phyloP scores from a whole-genome alignment of 495 filamentous ascomycete species.

The Friedmanniomyces simplex region DNA sequence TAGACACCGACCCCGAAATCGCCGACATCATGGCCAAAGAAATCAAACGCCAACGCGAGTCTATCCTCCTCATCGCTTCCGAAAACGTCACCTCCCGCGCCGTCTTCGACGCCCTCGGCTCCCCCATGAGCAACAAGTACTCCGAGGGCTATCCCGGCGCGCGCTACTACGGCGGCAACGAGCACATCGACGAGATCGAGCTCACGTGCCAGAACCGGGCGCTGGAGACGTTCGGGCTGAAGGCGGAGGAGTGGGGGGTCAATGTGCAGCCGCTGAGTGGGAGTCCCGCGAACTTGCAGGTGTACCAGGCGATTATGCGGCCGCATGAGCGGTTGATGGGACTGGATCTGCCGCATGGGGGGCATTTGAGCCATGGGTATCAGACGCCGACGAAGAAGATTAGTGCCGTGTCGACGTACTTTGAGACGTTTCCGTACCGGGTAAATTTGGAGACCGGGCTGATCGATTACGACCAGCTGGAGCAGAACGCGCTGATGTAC shows the following conservation, averaged over 20 bases:
- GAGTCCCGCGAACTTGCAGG: constrained; percentile 92
- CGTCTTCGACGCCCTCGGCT: constrained; percentile 81
- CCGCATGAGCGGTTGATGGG: constrained; percentile 96
- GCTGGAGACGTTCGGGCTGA: constrained; percentile 80
- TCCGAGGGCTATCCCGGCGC: constrained; percentile 97
- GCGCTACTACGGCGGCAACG: constrained; percentile 97
- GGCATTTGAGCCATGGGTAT: constrained; percentile 96
- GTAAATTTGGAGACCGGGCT: constrained; percentile 58
- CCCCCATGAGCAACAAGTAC: constrained; percentile 97
- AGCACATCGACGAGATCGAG: constrained; percentile 97
- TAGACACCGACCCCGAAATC: constrained; percentile 82
- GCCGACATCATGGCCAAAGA: constrained; percentile 93
- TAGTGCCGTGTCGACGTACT: constrained; percentile 36
- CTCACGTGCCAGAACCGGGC: constrained; percentile 92
- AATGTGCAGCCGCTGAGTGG: constrained; percentile 94
- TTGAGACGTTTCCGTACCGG: constrained; percentile 39
- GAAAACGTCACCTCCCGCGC: constrained; percentile 85
- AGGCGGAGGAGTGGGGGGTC: constrained; percentile 89
- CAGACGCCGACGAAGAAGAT: constrained; percentile 84
- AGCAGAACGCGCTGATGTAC: constrained; percentile 75
- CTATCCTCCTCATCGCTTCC: constrained; percentile 93
- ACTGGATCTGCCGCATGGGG: constrained; percentile 92
- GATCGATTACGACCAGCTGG: constrained; percentile 87
- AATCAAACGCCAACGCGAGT: constrained; percentile 95
- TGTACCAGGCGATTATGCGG: constrained; percentile 97